Percentiles rank a stretch among this genome's conserved stretches.
These are phyloP conservation scores for Pyronema domesticum DNA, from an alignment of 495 filamentous ascomycete species.

Conservation along the genomic window DNA sequence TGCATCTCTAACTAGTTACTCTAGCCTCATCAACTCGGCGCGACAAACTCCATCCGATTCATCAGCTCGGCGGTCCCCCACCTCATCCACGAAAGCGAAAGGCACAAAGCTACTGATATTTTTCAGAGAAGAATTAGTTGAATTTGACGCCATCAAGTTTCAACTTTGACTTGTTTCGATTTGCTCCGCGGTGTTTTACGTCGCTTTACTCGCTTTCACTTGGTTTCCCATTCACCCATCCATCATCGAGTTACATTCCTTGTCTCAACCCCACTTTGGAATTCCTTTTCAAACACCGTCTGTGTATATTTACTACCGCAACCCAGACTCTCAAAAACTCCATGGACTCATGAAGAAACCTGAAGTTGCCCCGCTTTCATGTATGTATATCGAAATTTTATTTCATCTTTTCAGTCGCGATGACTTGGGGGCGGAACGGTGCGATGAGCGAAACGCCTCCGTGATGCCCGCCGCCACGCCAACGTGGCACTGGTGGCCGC, in stretches of 20 bases:
- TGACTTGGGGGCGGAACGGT: slow-evolving; percentile 1
- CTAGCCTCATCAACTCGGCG: neutral
- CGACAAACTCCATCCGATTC: slow-evolving; percentile 1
- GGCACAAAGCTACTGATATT: no score
- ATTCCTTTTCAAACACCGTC: neutral
- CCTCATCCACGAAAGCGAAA: no score
- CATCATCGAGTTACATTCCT: no score
- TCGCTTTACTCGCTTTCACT: no score
- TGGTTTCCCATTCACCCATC: no score
- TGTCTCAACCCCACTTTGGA: no score
- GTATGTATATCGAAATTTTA: slow-evolving; percentile 16
- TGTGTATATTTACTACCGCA: slow-evolving; percentile 4
- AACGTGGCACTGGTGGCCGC: slow-evolving; percentile 2
- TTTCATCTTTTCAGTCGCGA: neutral
- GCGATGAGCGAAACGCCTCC: neutral
- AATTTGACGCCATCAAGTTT: no score
- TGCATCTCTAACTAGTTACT: no score
- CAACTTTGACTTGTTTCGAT: no score
- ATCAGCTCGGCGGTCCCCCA: neutral
- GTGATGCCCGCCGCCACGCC: neutral
- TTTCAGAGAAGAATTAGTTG: no score
- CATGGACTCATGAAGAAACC: slow-evolving; percentile 26
- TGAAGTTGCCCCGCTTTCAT: slow-evolving; percentile 17
- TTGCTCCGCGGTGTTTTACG: no score
- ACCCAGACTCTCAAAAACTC: slow-evolving; percentile 2